Evolutionary conservation across 371 early-diverging fungal genomes (phyloP).

Genomic region (Rhizopus sp.): DNA sequence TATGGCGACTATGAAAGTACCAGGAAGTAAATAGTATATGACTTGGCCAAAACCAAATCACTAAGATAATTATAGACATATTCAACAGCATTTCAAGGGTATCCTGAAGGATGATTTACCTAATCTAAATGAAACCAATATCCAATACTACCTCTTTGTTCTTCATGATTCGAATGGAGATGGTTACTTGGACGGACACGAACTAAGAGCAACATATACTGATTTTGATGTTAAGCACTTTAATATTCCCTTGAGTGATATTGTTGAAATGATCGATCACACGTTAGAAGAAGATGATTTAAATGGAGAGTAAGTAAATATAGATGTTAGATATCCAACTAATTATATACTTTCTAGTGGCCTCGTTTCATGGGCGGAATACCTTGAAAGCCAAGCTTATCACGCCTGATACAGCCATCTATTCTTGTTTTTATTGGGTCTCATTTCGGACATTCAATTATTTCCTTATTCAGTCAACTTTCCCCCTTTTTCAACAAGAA

Average conservation of each 20-base stretch:
- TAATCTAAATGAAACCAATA: slow-evolving; percentile 45
- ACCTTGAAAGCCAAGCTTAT: slow-evolving; percentile 62
- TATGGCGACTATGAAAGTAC: slow-evolving; percentile 33
- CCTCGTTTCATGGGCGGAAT: slow-evolving; percentile 71
- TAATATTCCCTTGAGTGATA: slow-evolving; percentile 39
- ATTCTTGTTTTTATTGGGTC: not conserved
- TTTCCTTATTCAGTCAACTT: not conserved
- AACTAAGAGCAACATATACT: slow-evolving; percentile 64
- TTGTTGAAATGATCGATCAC: slow-evolving; percentile 63
- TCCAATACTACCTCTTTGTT: slow-evolving; percentile 58
- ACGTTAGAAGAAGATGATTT: slow-evolving; percentile 67
- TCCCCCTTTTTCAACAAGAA: not conserved
- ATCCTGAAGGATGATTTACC: slow-evolving; percentile 26
- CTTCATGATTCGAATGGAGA: slow-evolving; percentile 69
- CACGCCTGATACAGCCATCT: slow-evolving; percentile 25
- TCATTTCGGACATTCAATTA: not conserved
- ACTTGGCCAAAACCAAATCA: not conserved
- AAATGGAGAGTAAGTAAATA: slow-evolving; percentile 55
- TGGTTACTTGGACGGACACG: slow-evolving; percentile 71
- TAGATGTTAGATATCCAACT: not conserved
- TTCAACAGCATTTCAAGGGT: slow-evolving; percentile 38
- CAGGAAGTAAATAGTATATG: slow-evolving; percentile 25
- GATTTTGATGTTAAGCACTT: slow-evolving; percentile 39
- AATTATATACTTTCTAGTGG: slow-evolving; percentile 46
- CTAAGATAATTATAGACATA: slow-evolving; percentile 22